Conservation (phyloP, 441 rosid genomes). For the Croton setiger region DNA sequence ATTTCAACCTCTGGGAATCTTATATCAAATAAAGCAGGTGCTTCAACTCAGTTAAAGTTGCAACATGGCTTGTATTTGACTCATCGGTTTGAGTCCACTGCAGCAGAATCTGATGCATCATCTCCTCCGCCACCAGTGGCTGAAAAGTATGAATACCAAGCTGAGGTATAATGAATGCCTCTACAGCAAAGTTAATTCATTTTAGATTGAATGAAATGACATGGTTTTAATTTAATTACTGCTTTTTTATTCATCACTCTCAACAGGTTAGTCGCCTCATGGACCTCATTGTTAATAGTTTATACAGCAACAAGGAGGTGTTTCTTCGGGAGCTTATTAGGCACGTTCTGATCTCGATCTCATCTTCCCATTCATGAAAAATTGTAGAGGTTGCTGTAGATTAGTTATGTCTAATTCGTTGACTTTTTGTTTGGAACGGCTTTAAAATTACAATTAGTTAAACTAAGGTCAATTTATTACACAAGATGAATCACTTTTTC, state of each 20-base stretch:
- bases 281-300: slow-evolving; percentile 94
- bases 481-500: background rate
- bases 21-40: slow-evolving; percentile 17
- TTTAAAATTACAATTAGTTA: too few species aligned
- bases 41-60: slow-evolving; percentile 31
- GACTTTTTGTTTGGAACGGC: background rate
- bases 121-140: slow-evolving; percentile 47
- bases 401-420: background rate
- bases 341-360: slow-evolving; percentile 24
- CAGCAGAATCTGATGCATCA: slow-evolving; percentile 60
- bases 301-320: slow-evolving; percentile 96
- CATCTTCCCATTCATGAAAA: slow-evolving; percentile 1
- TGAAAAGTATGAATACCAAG: slow-evolving; percentile 91
- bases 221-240: slow-evolving; percentile 4
- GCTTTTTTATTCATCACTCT: background rate
- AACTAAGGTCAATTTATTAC: too few species aligned
- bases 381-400: background rate
- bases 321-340: slow-evolving; percentile 93
- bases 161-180: slow-evolving; percentile 48
- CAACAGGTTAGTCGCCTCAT: slow-evolving; percentile 92
- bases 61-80: slow-evolving; percentile 41
- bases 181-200: background rate
- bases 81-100: slow-evolving; percentile 52
- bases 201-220: slow-evolving; percentile 3
- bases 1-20: slow-evolving; percentile 37